phyloP scores from a whole-genome alignment of 805 yeast genomes.

The Suhomyces pyralidae region DNA sequence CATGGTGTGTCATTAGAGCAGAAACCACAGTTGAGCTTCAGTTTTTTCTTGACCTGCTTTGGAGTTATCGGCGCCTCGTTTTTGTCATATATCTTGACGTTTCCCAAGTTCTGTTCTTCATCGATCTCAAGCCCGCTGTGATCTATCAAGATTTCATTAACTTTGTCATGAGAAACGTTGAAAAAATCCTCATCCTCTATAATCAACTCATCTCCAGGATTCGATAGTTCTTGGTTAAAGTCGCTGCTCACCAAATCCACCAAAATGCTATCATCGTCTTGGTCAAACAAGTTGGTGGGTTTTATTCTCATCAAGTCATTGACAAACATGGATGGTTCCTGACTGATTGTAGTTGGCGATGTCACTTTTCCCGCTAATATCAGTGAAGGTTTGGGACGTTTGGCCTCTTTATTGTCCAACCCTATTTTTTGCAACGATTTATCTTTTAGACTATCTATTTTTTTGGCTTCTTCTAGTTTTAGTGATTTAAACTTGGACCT shows the following conservation, averaged over 20 bases:
- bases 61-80: constrained; percentile 1
- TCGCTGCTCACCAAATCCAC: constrained; percentile 6
- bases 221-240: not conserved
- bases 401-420: constrained; percentile 1
- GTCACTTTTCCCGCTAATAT: not conserved
- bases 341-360: not conserved
- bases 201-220: constrained; percentile 2
- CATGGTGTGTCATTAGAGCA: constrained; percentile 41
- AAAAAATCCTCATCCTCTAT: constrained; percentile 8
- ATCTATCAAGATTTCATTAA: not conserved
- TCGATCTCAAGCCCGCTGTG: constrained; percentile 5
- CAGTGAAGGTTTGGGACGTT: constrained; percentile 5
- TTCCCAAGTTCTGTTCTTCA: constrained; percentile 10
- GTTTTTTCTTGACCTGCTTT: constrained; percentile 12
- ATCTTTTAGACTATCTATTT: constrained; percentile 5
- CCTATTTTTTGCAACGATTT: constrained; percentile 2
- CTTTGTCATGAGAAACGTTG: not conserved
- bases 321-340: not conserved
- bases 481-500: constrained; percentile 14
- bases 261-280: not conserved
- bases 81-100: constrained; percentile 10
- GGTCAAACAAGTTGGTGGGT: not conserved
- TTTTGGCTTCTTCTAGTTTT: constrained; percentile 10
- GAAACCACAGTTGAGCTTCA: constrained; percentile 31
- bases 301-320: not conserved